Evolutionary conservation across 202 grass and related monocot genomes (phyloP), one percentile per base, ranked within the genome.

Genomic region (Musa balbisiana): DNA sequence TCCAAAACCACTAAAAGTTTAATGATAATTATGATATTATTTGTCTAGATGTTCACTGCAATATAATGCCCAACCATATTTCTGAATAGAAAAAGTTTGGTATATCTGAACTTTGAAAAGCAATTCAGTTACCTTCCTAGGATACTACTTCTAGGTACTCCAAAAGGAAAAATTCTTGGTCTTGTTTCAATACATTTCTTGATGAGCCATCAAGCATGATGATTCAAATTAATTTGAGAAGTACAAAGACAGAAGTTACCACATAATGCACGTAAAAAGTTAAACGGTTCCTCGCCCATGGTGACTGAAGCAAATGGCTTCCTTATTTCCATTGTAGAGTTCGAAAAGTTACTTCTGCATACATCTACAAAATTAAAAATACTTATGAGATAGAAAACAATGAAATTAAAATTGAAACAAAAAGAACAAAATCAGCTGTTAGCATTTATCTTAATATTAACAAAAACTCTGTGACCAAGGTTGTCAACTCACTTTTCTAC

Each of bases 191-290:
- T 27, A 67, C 8, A 27, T 67, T 10, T 16, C 64, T 25, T 14
- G 10, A 24, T 22, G 19, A 25, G 1, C 5, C 29, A 15, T 67
- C 10, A 67, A 29, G 13, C 14, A 29, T 67, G 21, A 26, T 1
- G 1, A 2, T 12, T 67, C 56, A 29, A 27, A 26, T 26, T 67
- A 29, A 33, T 12, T 3, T 27, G 20, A 33, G 14, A 14, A 29
- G 16, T 12, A 29, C 26, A 27, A 27, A 11, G 26, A 52, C 26
- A 63, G 50, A 67, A 77, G 71, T 73, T 73, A 88, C 89, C 89
- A 3, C 64, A 83, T 12, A 92, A 65, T 65, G 76, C 52, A 59
- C 83, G 86, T 21, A 91, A 15, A 80, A 88, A 86, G 68, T 88
- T 84, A 67, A 91, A 86, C 10, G 83, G 79, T 19, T 88, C 86